These are phyloP conservation scores for Phaseolus coccineus DNA, from an alignment of 331 rosid species.

Conservation along the genomic window DNA sequence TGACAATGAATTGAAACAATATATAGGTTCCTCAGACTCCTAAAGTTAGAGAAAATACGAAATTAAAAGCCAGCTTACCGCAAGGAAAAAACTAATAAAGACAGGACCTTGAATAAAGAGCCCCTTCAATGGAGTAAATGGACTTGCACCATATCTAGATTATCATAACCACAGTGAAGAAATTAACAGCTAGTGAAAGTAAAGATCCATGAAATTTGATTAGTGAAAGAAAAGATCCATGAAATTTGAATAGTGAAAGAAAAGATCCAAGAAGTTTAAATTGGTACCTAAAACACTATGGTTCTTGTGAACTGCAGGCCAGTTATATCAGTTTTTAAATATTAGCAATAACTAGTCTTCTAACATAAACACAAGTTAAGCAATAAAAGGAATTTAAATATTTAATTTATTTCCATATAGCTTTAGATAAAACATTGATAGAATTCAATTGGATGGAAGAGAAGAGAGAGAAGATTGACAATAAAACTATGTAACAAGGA, in stretches of 20 bases:
- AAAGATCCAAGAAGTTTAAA: constrained; percentile 25
- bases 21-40: constrained; percentile 24
- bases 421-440: background rate
- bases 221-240: constrained; percentile 36
- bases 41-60: constrained; percentile 32
- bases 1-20: constrained; percentile 10
- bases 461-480: background rate
- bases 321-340: constrained; percentile 25
- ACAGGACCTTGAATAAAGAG: constrained; percentile 74
- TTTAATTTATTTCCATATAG: background rate
- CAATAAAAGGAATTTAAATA: background rate
- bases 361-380: background rate
- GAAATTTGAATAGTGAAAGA: constrained; percentile 32
- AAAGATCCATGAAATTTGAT: constrained; percentile 2
- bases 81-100: constrained; percentile 48
- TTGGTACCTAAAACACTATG: background rate
- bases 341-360: constrained; percentile 18
- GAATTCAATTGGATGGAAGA: background rate
- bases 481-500: background rate
- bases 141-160: constrained; percentile 76
- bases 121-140: constrained; percentile 83
- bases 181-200: constrained; percentile 40
- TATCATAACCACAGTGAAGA: constrained; percentile 32
- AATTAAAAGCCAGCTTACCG: constrained; percentile 56
- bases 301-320: constrained; percentile 6